A percentile compares a stretch with the other conserved stretches of the same genome.
Conservation (phyloP, 2,329 filamentous ascomycete species). For the Apiospora phragmitis region DNA sequence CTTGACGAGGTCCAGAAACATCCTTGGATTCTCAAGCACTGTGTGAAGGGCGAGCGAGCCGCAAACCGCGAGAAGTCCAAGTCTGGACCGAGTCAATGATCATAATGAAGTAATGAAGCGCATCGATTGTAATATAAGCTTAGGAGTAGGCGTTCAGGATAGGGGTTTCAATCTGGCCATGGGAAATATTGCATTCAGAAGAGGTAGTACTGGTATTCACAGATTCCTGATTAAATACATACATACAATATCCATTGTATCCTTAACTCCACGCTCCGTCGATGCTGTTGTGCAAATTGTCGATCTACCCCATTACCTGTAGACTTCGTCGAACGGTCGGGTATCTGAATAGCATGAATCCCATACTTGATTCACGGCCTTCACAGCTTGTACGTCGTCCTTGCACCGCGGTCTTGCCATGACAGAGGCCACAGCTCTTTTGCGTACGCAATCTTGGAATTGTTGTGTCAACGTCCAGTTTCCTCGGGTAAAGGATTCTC, state of each 20-base stretch:
- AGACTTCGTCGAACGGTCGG: constrained; percentile 94
- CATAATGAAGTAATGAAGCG: constrained; percentile 21
- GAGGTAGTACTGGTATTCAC: constrained; percentile 23
- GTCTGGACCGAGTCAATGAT: constrained; percentile 20
- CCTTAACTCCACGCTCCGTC: constrained; percentile 12
- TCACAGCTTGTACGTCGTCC: constrained; percentile 81
- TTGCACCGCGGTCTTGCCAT: constrained; percentile 76
- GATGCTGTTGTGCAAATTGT: constrained; percentile 14
- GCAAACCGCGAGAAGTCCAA: constrained; percentile 49
- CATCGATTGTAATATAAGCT: constrained; percentile 8
- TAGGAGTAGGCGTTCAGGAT: constrained; percentile 19
- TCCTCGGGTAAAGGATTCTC: constrained; percentile 80
- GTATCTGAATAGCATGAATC: constrained; percentile 95
- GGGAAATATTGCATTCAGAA: constrained; percentile 24
- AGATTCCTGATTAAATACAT: constrained; percentile 14
- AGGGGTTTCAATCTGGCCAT: not conserved
- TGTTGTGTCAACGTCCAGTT: constrained; percentile 91
- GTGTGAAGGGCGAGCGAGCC: constrained; percentile 63
- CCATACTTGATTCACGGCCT: constrained; percentile 97
- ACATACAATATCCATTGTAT: constrained; percentile 4
- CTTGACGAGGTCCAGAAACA: constrained; percentile 87
- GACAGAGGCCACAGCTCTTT: constrained; percentile 78
- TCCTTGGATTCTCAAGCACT: constrained; percentile 97
- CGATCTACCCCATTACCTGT: constrained; percentile 56
- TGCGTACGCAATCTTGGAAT: constrained; percentile 87